Percentiles rank a stretch among this genome's conserved stretches.
Conservation (phyloP, 2,329 filamentous ascomycete species). For the Xylariales sp. region DNA sequence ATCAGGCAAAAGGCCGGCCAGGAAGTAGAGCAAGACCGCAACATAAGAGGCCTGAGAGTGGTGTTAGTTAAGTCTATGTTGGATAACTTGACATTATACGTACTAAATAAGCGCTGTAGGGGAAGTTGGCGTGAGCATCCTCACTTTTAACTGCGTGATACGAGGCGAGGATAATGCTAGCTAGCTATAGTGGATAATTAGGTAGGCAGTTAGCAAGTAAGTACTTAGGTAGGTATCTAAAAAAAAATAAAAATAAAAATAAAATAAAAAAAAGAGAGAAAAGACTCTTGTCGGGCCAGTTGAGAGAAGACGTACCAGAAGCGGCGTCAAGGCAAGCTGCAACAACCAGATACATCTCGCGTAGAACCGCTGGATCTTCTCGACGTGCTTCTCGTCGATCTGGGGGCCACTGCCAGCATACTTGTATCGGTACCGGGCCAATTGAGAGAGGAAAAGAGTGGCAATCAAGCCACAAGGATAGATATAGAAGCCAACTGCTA, state of each 20-base stretch:
- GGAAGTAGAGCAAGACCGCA: constrained; percentile 56
- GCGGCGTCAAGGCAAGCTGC: constrained; percentile 50
- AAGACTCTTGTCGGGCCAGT: background rate
- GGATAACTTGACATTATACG: background rate
- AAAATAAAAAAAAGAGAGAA: background rate
- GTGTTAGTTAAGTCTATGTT: constrained; percentile 26
- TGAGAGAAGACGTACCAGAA: constrained; percentile 45
- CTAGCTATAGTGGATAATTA: constrained; percentile 41
- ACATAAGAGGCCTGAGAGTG: constrained; percentile 53
- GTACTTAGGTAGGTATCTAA: too few species aligned
- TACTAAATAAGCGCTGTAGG: constrained; percentile 57
- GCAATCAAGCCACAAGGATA: constrained; percentile 56
- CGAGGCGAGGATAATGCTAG: constrained; percentile 51
- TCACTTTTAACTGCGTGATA: constrained; percentile 50
- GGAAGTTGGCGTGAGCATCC: constrained; percentile 49
- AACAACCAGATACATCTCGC: constrained; percentile 52
- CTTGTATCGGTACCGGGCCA: constrained; percentile 52
- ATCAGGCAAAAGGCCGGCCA: constrained; percentile 57
- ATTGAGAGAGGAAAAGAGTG: constrained; percentile 52
- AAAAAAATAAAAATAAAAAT: too few species aligned
- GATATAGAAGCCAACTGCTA: constrained; percentile 55
- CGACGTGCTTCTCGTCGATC: constrained; percentile 47
- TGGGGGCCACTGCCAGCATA: constrained; percentile 44
- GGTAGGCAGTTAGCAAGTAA: background rate
- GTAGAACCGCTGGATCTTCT: constrained; percentile 48